Conservation (phyloP, 2,329 filamentous ascomycete species). For the Orbilia oligospora region DNA sequence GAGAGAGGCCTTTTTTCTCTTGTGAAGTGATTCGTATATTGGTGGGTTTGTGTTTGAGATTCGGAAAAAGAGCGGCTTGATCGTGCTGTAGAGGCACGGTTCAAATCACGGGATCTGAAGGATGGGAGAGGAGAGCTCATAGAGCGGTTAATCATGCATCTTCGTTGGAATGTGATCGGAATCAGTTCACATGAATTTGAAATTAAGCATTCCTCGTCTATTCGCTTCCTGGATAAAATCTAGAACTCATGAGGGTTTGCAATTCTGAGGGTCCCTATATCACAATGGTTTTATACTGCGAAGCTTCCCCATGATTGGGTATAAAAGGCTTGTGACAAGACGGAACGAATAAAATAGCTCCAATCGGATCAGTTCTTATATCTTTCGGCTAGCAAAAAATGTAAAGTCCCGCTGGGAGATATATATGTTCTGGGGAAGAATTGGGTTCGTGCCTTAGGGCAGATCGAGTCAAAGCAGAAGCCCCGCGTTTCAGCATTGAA, state of each 20-base stretch:
- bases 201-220: constrained; percentile 7
- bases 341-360: constrained; percentile 18
- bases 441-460: too few relatives aligned
- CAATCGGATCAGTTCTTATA: constrained; percentile 48
- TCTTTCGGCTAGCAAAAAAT: constrained; percentile 25
- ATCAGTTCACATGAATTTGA: constrained; percentile 28
- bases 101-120: constrained; percentile 25
- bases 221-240: constrained; percentile 22
- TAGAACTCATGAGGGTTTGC: constrained; percentile 17
- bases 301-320: constrained; percentile 12
- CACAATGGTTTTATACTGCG: constrained; percentile 19
- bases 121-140: constrained; percentile 2
- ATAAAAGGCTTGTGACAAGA: constrained; percentile 16
- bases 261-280: constrained; percentile 28
- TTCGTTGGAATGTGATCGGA: constrained; percentile 38
- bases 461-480: constrained; percentile 35
- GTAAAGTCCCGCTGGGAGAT: constrained; percentile 7
- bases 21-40: neutral
- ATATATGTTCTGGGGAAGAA: constrained; percentile 10
- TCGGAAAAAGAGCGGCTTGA: constrained; percentile 15
- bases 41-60: neutral
- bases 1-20: neutral
- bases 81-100: neutral
- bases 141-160: constrained; percentile 14
- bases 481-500: constrained; percentile 39